Percentiles rank a stretch among this genome's conserved stretches.
phyloP scores from a whole-genome alignment of 352 stramenopile genomes.

The Plasmopara muralis region DNA sequence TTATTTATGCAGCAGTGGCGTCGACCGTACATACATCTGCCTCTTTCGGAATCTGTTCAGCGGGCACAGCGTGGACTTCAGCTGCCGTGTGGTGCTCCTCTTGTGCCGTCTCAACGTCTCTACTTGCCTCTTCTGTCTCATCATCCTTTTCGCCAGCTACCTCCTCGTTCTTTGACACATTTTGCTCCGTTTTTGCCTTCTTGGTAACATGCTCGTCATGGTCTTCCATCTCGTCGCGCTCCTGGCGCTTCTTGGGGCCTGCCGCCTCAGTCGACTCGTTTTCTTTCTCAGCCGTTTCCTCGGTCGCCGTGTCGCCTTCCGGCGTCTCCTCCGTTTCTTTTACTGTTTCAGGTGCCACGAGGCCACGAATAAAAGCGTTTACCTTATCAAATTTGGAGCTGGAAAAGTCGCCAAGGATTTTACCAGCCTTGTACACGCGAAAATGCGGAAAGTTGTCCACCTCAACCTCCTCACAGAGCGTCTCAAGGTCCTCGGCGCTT shows the following conservation, averaged over 20 bases:
- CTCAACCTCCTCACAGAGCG: slow-evolving; percentile 61
- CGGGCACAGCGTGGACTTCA: not conserved
- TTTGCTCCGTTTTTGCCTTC: slow-evolving; percentile 24
- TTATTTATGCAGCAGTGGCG: not conserved
- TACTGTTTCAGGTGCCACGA: slow-evolving; percentile 14
- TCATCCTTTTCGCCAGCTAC: slow-evolving; percentile 1
- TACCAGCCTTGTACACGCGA: slow-evolving; percentile 58
- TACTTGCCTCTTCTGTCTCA: not conserved
- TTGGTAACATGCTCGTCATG: slow-evolving; percentile 22
- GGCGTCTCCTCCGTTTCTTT: slow-evolving; percentile 11
- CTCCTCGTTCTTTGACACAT: not conserved
- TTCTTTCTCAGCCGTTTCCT: not conserved
- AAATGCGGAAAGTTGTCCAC: slow-evolving; percentile 74
- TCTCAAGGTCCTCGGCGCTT: slow-evolving; percentile 49
- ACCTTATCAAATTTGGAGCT: slow-evolving; percentile 75
- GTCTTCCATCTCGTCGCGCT: slow-evolving; percentile 23
- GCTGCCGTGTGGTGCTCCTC: not conserved
- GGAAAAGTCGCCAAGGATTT: slow-evolving; percentile 50
- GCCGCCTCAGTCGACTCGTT: slow-evolving; percentile 3
- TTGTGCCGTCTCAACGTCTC: not conserved
- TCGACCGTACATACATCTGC: not conserved
- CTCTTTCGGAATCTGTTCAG: not conserved
- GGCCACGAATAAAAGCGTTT: slow-evolving; percentile 24
- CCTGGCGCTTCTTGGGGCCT: slow-evolving; percentile 25
- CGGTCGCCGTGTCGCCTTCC: slow-evolving; percentile 6